Evolutionary conservation across 202 grass and related monocot species (phyloP), one percentile per base, ranked within the genome.

Genomic region (Carex sylvatica): DNA sequence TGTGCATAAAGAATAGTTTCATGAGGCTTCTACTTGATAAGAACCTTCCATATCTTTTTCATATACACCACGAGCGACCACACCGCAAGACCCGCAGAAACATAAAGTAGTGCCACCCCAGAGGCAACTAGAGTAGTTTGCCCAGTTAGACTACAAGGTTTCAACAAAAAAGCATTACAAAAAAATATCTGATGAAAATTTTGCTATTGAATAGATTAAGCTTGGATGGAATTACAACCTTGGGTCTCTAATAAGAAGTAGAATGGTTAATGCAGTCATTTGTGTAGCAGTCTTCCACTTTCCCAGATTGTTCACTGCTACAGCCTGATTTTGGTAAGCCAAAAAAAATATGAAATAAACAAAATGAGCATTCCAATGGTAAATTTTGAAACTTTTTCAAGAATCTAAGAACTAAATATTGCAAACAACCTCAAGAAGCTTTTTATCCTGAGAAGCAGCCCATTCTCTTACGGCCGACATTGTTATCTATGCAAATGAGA

Each of bases 381-480:
- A 13, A 3, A 82, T 49, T 74, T 70, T 70, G 28, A 28, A 36
- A 69, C 18, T 18, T 36, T 67, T 46, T 12, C n/a, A 71, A 44
- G 18, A 66, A 76, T 15, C 60, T 46, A 23, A 65, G 61, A 61
- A 19, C 28, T 4, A 71, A 30, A 31, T 31, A 16, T 74, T 44
- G 52, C 72, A 83, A 6, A 49, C n/a, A 78, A 99, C 96, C 96
- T 96, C 89, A 40, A 99, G 91, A 93, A 92, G 86, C 86, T 90
- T 89, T 84, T 84, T 87, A 90, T 85, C 88, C 83, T 99, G 93
- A 85, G 96, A 99, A 2, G 96, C 96, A 82, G 96, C 92, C 96
- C 96, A 98, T 68, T 98, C 92, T 82, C 92, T 91, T 40, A 98
- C 92, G 65, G 96, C 93, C 74, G 96, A 99, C 96, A 99, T 99